Conservation (phyloP, 192 early-diverging fungal genomes). For the Funneliformis geosporum region DNA sequence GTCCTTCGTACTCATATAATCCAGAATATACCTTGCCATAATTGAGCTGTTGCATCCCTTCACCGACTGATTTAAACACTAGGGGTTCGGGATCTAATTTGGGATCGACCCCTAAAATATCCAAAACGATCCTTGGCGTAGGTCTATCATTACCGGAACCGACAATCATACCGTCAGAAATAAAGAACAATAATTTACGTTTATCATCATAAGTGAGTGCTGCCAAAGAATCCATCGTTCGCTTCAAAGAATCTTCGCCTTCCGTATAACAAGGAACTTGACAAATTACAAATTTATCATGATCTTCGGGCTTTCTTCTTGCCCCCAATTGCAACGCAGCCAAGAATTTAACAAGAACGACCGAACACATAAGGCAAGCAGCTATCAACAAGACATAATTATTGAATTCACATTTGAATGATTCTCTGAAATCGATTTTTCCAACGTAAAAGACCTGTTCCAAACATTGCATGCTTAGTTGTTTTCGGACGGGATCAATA, state of each 20-base stretch:
- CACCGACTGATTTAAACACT: slow-evolving; percentile 84
- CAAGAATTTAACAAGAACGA: slow-evolving; percentile 82
- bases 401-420: slow-evolving; percentile 76
- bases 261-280: slow-evolving; percentile 97
- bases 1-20: slow-evolving; percentile 85
- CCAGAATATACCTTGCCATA: slow-evolving; percentile 97
- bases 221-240: slow-evolving; percentile 84
- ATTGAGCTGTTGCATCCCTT: slow-evolving; percentile 89
- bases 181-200: slow-evolving; percentile 82
- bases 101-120: slow-evolving; percentile 86
- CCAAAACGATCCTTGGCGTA: slow-evolving; percentile 95
- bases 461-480: slow-evolving; percentile 65
- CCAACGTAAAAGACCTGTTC: slow-evolving; percentile 85
- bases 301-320: slow-evolving; percentile 76
- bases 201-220: slow-evolving; percentile 82
- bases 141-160: slow-evolving; percentile 96
- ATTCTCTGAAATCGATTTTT: slow-evolving; percentile 74
- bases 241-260: slow-evolving; percentile 78
- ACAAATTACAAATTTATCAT: slow-evolving; percentile 94
- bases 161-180: slow-evolving; percentile 91
- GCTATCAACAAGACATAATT: slow-evolving; percentile 84
- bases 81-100: slow-evolving; percentile 72
- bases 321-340: slow-evolving; percentile 75
- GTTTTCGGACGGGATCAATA: slow-evolving; percentile 37
- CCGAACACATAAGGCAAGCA: slow-evolving; percentile 71